phyloP scores from a whole-genome alignment of 768 basidiomycete species.

The Dictyophora rubrovolvata region DNA sequence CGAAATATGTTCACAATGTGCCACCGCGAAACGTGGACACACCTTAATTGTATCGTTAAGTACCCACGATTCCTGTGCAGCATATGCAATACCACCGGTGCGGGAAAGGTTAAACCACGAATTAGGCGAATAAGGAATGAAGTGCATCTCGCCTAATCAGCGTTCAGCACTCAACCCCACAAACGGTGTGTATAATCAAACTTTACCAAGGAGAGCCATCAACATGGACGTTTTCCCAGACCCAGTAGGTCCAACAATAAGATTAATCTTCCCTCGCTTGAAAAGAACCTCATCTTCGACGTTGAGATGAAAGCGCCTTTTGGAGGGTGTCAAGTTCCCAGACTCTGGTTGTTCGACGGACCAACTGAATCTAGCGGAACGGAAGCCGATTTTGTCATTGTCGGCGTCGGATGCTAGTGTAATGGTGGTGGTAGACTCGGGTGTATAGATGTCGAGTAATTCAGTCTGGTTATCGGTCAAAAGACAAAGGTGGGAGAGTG shows the following conservation, averaged over 20 bases:
- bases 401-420: conserved; percentile 1
- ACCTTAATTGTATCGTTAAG: conserved; percentile 69
- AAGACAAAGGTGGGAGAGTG: too few relatives aligned
- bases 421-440: conserved; percentile 8
- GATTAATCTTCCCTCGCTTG: conserved; percentile 28
- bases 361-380: conserved; percentile 50
- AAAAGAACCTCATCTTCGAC: conserved; percentile 48
- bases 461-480: conserved; percentile 21
- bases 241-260: conserved; percentile 14
- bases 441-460: conserved; percentile 20
- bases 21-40: too few relatives aligned
- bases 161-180: not conserved
- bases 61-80: conserved; percentile 80
- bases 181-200: too few relatives aligned
- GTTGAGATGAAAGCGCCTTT: conserved; percentile 37
- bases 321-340: conserved; percentile 26
- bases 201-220: conserved; percentile 46
- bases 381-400: conserved; percentile 31
- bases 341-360: conserved; percentile 20
- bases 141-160: conserved; percentile 53
- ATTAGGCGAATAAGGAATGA: conserved; percentile 36
- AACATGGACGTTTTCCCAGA: conserved; percentile 38
- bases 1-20: too few relatives aligned
- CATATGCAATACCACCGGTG: conserved; percentile 60
- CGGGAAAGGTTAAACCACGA: conserved; percentile 67